These are phyloP conservation scores for Magnusiomyces ingens DNA, from an alignment of 1,139 yeast genomes.

Conservation along the genomic window DNA sequence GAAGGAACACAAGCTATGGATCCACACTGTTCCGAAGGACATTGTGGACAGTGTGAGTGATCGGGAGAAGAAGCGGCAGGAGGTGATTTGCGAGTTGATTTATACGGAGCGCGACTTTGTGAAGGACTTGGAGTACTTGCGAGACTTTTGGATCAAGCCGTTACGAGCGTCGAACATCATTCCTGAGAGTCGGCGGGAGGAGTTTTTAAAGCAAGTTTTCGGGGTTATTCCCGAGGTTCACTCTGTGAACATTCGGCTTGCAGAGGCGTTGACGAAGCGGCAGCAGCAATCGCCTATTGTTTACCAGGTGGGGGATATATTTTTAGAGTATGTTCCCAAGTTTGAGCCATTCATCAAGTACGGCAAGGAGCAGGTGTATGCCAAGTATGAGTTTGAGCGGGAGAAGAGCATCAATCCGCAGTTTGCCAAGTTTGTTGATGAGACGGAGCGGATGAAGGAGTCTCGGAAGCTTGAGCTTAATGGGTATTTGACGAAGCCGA, in stretches of 20 bases:
- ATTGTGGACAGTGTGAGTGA: constrained; percentile 75
- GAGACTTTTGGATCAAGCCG: constrained; percentile 93
- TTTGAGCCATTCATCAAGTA: constrained; percentile 90
- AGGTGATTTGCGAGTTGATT: constrained; percentile 87
- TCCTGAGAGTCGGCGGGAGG: constrained; percentile 82
- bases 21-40: constrained; percentile 80
- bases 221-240: constrained; percentile 85
- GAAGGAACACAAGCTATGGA: constrained; percentile 87
- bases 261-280: constrained; percentile 83
- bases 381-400: constrained; percentile 90
- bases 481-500: constrained; percentile 90
- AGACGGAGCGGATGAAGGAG: constrained; percentile 83
- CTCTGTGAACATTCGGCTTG: constrained; percentile 71
- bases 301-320: constrained; percentile 78
- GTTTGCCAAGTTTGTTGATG: constrained; percentile 88
- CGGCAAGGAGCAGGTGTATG: constrained; percentile 95
- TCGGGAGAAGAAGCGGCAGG: constrained; percentile 87
- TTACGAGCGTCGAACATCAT: constrained; percentile 78
- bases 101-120: constrained; percentile 94
- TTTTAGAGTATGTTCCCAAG: constrained; percentile 72
- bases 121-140: constrained; percentile 84
- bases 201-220: constrained; percentile 85
- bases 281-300: constrained; percentile 87
- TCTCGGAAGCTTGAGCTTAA: constrained; percentile 85
- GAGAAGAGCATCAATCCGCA: constrained; percentile 86